Evolutionary conservation across 2,329 filamentous ascomycete genomes (phyloP).

Genomic region (Colletotrichum neosansevieriae): DNA sequence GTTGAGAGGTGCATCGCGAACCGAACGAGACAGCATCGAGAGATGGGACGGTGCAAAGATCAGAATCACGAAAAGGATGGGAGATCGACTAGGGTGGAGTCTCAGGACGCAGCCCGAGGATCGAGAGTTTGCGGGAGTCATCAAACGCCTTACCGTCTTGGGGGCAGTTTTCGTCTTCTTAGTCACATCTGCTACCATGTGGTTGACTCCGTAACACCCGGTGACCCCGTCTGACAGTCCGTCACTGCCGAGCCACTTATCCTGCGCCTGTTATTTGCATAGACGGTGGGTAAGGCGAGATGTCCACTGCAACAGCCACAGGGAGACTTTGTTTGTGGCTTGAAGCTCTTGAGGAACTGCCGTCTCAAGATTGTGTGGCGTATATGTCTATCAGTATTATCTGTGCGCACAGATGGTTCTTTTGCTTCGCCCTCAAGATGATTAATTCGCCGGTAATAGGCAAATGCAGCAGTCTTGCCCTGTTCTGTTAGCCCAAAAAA

Average conservation of each 20-base stretch:
- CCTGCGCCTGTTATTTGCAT: constrained; percentile 22
- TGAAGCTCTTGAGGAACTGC: constrained; percentile 1
- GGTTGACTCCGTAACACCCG: constrained; percentile 32
- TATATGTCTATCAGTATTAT: constrained; percentile 9
- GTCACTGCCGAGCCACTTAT: background rate
- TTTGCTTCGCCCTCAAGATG: constrained; percentile 5
- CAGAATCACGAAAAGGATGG: constrained; percentile 15
- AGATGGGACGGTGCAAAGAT: constrained; percentile 26
- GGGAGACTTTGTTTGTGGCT: too few relatives aligned
- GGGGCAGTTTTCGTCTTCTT: constrained; percentile 2
- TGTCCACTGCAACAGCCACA: constrained; percentile 1
- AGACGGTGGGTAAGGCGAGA: constrained; percentile 8
- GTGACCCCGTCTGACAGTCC: constrained; percentile 8
- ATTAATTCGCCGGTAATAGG: background rate
- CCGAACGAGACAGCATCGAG: background rate
- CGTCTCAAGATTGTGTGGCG: constrained; percentile 22
- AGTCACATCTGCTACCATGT: background rate
- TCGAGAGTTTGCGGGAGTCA: constrained; percentile 38
- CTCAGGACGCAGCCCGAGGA: constrained; percentile 14
- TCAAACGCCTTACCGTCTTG: constrained; percentile 22
- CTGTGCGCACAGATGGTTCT: constrained; percentile 13
- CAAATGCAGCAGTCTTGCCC: background rate
- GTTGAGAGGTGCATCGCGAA: background rate
- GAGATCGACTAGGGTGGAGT: constrained; percentile 12
- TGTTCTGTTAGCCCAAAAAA: background rate